Evolutionary conservation across 148 eudicot genomes (phyloP), one percentile per base, ranked within the genome.

Genomic region (Vaccinium macrocarpon): DNA sequence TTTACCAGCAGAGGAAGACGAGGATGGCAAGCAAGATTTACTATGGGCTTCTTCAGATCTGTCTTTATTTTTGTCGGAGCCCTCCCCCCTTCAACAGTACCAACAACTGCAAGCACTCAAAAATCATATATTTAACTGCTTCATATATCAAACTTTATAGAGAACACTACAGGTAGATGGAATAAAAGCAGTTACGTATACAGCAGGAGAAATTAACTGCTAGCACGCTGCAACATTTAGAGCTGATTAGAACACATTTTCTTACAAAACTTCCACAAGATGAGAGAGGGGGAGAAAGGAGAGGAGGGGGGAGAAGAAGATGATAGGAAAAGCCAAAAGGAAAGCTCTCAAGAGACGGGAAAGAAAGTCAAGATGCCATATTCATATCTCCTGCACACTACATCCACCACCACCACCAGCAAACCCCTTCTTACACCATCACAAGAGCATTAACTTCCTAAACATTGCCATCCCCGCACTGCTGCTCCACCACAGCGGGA

Each of bases 21-120:
- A 70, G 99, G 98, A 91, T 97, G 99, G 91, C 99, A 97, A 88
- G 98, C 96, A 88, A 97, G 98, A 90, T 97, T 95, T 62, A 95
- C 98, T 81, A 97, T 88, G 57, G 97, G 99, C 90, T 97, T 97
- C 91, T 97, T 97, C 93, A 97, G 87, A 86, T 97, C 99, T 46
- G 99, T 93, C 91, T 95, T 97, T 90, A 97, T 95, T 88, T 97
- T 97, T 81, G 97, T 97, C 38, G 99, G 98, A 23, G 98, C 92
- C 87, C 94, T 92, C 55, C 99, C 99, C 81, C 99, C 99, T 86
- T 93, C 99, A 83, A 97, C 92, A 88, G 99, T 97, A 84, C 99
- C 99, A 87, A 97, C 99, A 87, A 92, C 98, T 97, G 89, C 87
- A 87, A 68, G 85, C 59, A 87, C 75, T 51, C 71, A 50, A 84